Evolutionary conservation across 148 eudicot genomes (phyloP), one percentile per base, ranked within the genome.

Genomic region (Polygonum aviculare): DNA sequence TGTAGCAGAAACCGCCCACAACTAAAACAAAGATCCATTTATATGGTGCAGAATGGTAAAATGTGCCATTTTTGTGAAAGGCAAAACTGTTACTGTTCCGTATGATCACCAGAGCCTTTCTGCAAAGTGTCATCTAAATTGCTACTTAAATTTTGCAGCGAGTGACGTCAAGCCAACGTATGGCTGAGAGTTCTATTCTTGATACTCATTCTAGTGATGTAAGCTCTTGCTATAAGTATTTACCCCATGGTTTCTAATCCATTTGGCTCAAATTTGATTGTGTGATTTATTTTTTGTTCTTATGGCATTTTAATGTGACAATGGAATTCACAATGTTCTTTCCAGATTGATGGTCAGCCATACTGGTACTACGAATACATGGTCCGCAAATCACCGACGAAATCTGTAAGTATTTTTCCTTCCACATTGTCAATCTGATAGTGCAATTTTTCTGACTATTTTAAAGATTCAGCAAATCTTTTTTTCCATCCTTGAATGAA

Each of bases 301-400:
- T 73, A 14, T 41, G 12, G 36, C 9, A 12, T 48, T 45, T 36
- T 15, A 47, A 45, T 47, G 1, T 22, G 18, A 31, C 22, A 18
- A 21, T 76, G 49, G 78, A 33, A 40, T 36, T 57, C 14, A 10
- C 75, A 55, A 19, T 39, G 79, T 76, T 72, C 73, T 60, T 78
- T 41, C 67, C 81, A 95, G 99, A 77, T 95, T 83, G 97, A 90
- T 81, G 94, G 98, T 38, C 89, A 90, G 75, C 88, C 79, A 22
- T 95, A 92, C 80, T 95, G 99, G 99, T 86, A 85, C 76, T 95
- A 91, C 63, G 99, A 95, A 74, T 95, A 95, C 87, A 85, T 95
- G 21, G 88, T 95, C 62, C 96, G 99, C 57, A 95, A 95, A 78
- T 95, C 99, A 78, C 96, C 97, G 8, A 95, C 97, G 16, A 84